These are phyloP conservation scores for Diphasiastrum complanatum DNA, from an alignment of 83 land plant genomes.

Conservation along the genomic window DNA sequence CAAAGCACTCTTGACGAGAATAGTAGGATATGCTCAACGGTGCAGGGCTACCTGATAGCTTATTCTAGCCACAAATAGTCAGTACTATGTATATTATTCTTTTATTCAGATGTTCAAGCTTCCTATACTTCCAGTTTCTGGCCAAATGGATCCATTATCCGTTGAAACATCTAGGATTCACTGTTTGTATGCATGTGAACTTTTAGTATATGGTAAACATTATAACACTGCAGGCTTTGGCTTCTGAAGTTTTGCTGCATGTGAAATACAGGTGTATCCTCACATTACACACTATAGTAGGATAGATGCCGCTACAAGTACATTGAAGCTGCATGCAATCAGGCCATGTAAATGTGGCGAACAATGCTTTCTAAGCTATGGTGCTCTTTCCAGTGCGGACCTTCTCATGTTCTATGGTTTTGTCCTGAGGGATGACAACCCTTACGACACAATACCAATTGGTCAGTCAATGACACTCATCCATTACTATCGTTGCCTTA, in stretches of 20 bases:
- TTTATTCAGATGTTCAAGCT: no score
- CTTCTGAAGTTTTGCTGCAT: conserved; percentile 12
- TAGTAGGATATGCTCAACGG: no score
- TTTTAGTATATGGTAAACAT: no score
- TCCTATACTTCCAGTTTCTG: no score
- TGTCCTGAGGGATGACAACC: conserved; percentile 54
- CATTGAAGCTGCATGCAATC: conserved; percentile 43
- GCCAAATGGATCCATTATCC: no score
- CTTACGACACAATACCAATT: conserved; percentile 59
- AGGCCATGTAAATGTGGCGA: conserved; percentile 59
- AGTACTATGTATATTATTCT: no score
- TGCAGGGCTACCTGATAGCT: no score
- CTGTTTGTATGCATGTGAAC: no score
- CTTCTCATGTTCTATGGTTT: conserved; percentile 78
- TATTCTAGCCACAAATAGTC: no score
- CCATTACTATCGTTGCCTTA: neutral
- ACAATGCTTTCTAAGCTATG: conserved; percentile 71
- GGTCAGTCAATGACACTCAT: conserved; percentile 25
- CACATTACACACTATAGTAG: conserved; percentile 65
- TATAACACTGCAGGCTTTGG: no score
- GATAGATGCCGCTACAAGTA: conserved; percentile 40
- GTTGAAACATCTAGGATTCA: no score
- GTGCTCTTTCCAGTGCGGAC: conserved; percentile 53
- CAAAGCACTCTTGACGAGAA: no score
- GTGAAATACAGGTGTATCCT: conserved; percentile 47